phyloP scores from a whole-genome alignment of 2,329 filamentous ascomycete species.

The Arachnomyces sp. region DNA sequence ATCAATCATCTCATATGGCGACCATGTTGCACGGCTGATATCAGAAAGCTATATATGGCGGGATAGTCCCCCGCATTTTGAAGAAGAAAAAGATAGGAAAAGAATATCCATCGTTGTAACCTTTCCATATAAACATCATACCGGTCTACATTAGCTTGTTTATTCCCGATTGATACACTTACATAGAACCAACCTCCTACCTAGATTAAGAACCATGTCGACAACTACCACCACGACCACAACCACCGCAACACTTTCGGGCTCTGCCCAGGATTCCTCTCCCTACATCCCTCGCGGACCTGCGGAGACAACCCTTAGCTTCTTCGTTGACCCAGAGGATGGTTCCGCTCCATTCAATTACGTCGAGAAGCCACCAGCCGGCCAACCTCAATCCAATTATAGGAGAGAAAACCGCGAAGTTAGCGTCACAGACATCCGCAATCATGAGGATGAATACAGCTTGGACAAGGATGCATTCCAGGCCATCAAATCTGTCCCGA shows the following conservation, averaged over 20 bases:
- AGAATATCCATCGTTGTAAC: no score
- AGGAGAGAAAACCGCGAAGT: conserved; percentile 44
- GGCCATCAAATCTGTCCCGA: conserved; percentile 51
- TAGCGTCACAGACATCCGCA: conserved; percentile 64
- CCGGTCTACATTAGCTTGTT: no score
- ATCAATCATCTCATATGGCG: no score
- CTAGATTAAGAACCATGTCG: conserved; percentile 14
- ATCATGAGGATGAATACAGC: conserved; percentile 56
- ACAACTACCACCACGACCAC: conserved; percentile 18
- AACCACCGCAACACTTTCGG: conserved; percentile 15
- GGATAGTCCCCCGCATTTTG: no score
- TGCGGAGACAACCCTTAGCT: conserved; percentile 57
- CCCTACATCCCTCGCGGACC: conserved; percentile 50
- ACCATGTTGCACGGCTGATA: no score
- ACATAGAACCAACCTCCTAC: no score
- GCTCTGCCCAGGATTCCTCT: conserved; percentile 19
- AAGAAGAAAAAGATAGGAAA: no score
- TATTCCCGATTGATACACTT: no score
- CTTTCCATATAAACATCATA: no score
- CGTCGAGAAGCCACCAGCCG: conserved; percentile 57
- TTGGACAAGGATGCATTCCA: conserved; percentile 66
- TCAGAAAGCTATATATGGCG: no score
- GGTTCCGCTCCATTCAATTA: conserved; percentile 56
- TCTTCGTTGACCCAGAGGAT: conserved; percentile 56
- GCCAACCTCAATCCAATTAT: conserved; percentile 60